Base-by-base conservation (phyloP, 139 green algal species). In the Edaphochlamys debaryana region DNA sequence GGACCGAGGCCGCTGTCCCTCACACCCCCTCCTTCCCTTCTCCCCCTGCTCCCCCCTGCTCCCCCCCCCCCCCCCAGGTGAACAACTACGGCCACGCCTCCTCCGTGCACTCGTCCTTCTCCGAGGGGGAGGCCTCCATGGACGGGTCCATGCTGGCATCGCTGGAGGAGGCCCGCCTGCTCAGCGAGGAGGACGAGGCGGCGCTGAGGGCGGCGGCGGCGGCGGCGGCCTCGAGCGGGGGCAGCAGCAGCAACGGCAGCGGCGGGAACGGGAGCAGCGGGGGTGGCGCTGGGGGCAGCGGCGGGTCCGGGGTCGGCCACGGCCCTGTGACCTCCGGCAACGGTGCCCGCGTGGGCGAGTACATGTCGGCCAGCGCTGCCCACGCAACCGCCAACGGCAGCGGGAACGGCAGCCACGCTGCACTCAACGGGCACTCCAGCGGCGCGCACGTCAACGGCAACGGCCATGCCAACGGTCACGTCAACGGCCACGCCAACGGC, bases 1-100 rank as follows among this genome's bases (percentile, higher is more conserved):
- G 15, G 48, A 15, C 48, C 48, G 48, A 15, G 48, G 48, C 15
- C 48, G 15, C 48, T 54, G 15, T 23, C 48, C 48, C 9, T 15
- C 48, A 9, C 48, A 54, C 48, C 9, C 48, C n/a, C n/a, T n/a
- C n/a, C n/a, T n/a, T n/a, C n/a, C n/a, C n/a, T n/a, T n/a, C n/a
- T n/a, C n/a, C n/a, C n/a, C n/a, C n/a, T n/a, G n/a, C n/a, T n/a
- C n/a, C n/a, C n/a, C n/a, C n/a, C n/a, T n/a, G n/a, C n/a, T n/a
- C n/a, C n/a, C n/a, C n/a, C n/a, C n/a, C n/a, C n/a, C n/a, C n/a
- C n/a, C n/a, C n/a, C n/a, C n/a, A n/a, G n/a, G n/a, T n/a, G 34
- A 79, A 79, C 77, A 83, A 74, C 32, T 74, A 83, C 36, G 77
- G 77, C 32, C 63, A 75, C 64, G 45, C 45, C 32, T 73, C 58